Evolutionary conservation across 768 basidiomycete genomes (phyloP), one percentile per base, ranked within the genome.

Genomic region (Russula brevipes): DNA sequence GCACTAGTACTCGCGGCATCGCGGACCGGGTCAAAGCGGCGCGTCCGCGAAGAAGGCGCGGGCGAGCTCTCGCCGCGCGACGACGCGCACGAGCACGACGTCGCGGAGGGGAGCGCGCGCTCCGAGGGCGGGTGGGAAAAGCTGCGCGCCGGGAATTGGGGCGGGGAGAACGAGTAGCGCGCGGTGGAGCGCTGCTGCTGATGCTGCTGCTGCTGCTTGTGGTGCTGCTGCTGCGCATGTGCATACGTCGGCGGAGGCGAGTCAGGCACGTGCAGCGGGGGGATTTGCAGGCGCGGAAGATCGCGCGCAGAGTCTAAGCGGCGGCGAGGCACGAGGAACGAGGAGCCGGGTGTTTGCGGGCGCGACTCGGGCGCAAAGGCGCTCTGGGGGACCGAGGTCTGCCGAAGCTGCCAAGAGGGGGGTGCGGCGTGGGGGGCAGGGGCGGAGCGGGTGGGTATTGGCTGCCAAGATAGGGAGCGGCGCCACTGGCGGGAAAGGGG

Each of bases 11-110:
- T 24, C 24, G 60, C 50, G 0, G 64, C 69, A 36, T 66, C 68
- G 45, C 63, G 70, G 12, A 70, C 69, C 4, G 69, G 70, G 42
- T 70, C 70, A 16, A 70, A 70, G 14, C 69, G 69, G 7, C 39
- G 54, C 17, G 54, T 11, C 31, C 61, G 65, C 24, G 24, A 24
- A 19, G 30, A 5, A 45, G 49, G 39, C 19, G 52, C 51, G 16
- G 57, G 49, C 4, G 59, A 47, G 42, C 55, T 60, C 24, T 38
- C 57, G 19, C 36, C 54, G 16, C 36, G 49, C 14, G 14, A 57
- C 7, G 55, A 55, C 17, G 64, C 44, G 16, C 44, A 31, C 19
- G 39, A 41, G 11, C 49, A 19, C 10, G 55, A 47, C 12, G 55
- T 57, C 8, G 44, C n/a, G 33, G 41, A 33, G 33, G 24, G 12